These are phyloP conservation scores for Adansonia madagascariensis DNA, from an alignment of 441 rosid species.

Conservation along the genomic window DNA sequence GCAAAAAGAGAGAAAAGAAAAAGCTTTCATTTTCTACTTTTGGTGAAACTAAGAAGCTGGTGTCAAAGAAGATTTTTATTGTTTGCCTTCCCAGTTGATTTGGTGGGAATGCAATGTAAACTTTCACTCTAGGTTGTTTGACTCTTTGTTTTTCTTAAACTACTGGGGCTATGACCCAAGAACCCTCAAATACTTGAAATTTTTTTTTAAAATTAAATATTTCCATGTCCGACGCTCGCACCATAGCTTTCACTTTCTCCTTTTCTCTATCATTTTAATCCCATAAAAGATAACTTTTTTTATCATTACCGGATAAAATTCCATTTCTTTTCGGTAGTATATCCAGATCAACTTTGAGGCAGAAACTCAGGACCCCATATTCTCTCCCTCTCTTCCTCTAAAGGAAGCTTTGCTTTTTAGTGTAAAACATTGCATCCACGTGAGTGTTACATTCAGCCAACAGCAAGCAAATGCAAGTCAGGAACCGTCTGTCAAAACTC, in stretches of 20 bases:
- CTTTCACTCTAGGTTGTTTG: too few species aligned
- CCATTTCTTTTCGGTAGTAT: constrained; percentile 33
- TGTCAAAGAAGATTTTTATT: constrained; percentile 1
- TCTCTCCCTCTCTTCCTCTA: not conserved
- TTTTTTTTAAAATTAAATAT: too few species aligned
- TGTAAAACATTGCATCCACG: constrained; percentile 29
- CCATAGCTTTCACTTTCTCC: constrained; percentile 2
- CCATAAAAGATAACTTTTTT: not conserved
- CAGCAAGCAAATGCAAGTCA: constrained; percentile 19
- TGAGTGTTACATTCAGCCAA: constrained; percentile 32
- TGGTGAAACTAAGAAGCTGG: constrained; percentile 12
- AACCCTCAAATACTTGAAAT: too few species aligned
- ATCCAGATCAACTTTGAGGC: constrained; percentile 43
- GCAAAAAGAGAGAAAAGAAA: not conserved
- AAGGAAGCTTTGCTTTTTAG: constrained; percentile 15
- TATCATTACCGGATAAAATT: constrained; percentile 19
- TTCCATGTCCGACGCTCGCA: too few species aligned
- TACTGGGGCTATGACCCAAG: too few species aligned
- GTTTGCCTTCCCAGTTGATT: not conserved
- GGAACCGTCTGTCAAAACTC: constrained; percentile 6
- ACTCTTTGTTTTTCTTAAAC: too few species aligned
- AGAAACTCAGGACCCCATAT: constrained; percentile 30
- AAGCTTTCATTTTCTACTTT: not conserved
- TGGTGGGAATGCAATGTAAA: too few species aligned
- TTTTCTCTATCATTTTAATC: constrained; percentile 13